Evolutionary conservation across 2,329 filamentous ascomycete genomes (phyloP).

Genomic region (Didymella sp.): DNA sequence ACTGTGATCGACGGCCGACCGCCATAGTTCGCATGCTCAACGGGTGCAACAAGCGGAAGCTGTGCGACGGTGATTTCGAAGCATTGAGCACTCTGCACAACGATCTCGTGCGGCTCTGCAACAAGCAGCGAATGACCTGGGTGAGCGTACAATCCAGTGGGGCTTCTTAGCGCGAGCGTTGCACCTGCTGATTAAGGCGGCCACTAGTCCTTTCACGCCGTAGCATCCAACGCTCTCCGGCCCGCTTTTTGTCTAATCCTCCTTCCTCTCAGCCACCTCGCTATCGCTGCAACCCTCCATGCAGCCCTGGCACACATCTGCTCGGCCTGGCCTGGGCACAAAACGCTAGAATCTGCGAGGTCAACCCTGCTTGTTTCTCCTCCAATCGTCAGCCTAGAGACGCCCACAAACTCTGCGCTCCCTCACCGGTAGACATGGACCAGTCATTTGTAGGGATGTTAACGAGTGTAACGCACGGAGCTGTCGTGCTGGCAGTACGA

Average conservation of each 20-base stretch:
- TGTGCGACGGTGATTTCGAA: background rate
- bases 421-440: slow-evolving; percentile 29
- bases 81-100: background rate
- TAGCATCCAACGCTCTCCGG: slow-evolving; percentile 8
- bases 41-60: background rate
- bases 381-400: slow-evolving; percentile 29
- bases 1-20: background rate
- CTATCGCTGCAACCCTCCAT: slow-evolving; percentile 18
- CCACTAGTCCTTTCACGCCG: background rate
- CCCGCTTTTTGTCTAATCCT: slow-evolving; percentile 18
- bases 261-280: slow-evolving; percentile 18
- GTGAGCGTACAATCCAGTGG: slow-evolving; percentile 6
- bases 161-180: background rate
- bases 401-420: slow-evolving; percentile 21
- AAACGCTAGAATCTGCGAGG: slow-evolving; percentile 12
- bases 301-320: slow-evolving; percentile 13
- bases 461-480: slow-evolving; percentile 23
- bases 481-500: slow-evolving; percentile 5
- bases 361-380: slow-evolving; percentile 23
- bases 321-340: slow-evolving; percentile 15
- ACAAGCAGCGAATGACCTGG: slow-evolving; percentile 1
- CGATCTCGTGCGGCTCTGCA: slow-evolving; percentile 5
- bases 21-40: background rate
- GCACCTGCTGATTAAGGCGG: slow-evolving; percentile 13
- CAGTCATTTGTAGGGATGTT: slow-evolving; percentile 23